Evolutionary conservation across 2,329 filamentous ascomycete species (phyloP).

Genomic region (Neopestalotiopsis rosae): DNA sequence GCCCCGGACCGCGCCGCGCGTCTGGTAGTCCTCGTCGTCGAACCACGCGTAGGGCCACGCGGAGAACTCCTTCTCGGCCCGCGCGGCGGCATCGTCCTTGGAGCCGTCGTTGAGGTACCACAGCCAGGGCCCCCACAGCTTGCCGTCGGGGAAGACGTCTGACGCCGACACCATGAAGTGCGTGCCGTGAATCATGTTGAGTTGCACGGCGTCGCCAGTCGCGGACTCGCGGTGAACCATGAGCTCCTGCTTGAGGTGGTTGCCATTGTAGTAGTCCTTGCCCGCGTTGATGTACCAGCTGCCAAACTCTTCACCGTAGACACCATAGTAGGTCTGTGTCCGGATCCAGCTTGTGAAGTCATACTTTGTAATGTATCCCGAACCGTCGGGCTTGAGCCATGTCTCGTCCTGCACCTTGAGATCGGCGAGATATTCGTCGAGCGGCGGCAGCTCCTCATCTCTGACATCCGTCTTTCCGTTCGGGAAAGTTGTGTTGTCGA

Average conservation of each 20-base stretch:
- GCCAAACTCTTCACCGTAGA: constrained; percentile 54
- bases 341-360: constrained; percentile 40
- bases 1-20: constrained; percentile 52
- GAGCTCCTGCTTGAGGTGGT: constrained; percentile 58
- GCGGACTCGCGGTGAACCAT: constrained; percentile 54
- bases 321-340: constrained; percentile 52
- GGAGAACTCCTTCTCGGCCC: constrained; percentile 45
- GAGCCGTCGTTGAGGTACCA: constrained; percentile 55
- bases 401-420: constrained; percentile 61
- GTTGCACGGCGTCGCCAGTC: constrained; percentile 55
- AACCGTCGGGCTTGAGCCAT: constrained; percentile 52
- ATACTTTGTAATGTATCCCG: constrained; percentile 57
- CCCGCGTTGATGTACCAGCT: constrained; percentile 57
- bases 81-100: constrained; percentile 44
- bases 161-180: constrained; percentile 45
- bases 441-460: constrained; percentile 49
- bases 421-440: constrained; percentile 46
- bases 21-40: constrained; percentile 49
- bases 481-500: constrained; percentile 54
- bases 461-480: constrained; percentile 50
- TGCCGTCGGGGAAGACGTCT: constrained; percentile 44
- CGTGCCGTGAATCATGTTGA: constrained; percentile 61
- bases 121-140: constrained; percentile 50
- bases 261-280: constrained; percentile 58
- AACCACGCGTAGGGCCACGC: constrained; percentile 57